Conservation (phyloP, 345 rosid genomes). For the Mercurialis annua region DNA sequence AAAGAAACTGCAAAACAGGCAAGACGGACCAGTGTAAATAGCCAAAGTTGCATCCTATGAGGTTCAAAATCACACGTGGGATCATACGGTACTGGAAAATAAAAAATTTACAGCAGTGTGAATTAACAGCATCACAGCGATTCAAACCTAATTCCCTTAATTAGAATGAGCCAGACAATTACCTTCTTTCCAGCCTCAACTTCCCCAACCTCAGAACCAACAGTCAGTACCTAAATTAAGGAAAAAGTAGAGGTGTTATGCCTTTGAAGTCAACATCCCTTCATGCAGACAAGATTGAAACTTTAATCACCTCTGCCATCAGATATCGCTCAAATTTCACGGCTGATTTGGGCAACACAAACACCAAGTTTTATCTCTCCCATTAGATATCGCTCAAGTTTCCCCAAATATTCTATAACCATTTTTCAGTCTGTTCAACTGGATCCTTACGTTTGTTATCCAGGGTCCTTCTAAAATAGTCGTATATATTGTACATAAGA, state of each 20-base stretch:
- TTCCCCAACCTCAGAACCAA: conserved; percentile 63
- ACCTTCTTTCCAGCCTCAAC: conserved; percentile 85
- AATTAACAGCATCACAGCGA: neutral
- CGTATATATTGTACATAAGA: conserved; percentile 64
- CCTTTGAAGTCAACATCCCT: neutral
- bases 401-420: no score
- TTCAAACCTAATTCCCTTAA: neutral
- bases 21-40: neutral
- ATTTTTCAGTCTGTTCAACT: conserved; percentile 21
- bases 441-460: conserved; percentile 18
- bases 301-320: conserved; percentile 68
- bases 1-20: conserved; percentile 60
- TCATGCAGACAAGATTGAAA: neutral
- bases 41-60: neutral
- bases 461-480: conserved; percentile 40
- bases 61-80: neutral
- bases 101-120: neutral
- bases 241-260: neutral
- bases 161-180: neutral
- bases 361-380: no score
- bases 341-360: conserved; percentile 83
- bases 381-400: no score
- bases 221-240: conserved; percentile 59
- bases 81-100: neutral
- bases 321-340: conserved; percentile 84